Conservation (phyloP, 208 protist genomes). For the Acanthamoeba polyphaga region DNA sequence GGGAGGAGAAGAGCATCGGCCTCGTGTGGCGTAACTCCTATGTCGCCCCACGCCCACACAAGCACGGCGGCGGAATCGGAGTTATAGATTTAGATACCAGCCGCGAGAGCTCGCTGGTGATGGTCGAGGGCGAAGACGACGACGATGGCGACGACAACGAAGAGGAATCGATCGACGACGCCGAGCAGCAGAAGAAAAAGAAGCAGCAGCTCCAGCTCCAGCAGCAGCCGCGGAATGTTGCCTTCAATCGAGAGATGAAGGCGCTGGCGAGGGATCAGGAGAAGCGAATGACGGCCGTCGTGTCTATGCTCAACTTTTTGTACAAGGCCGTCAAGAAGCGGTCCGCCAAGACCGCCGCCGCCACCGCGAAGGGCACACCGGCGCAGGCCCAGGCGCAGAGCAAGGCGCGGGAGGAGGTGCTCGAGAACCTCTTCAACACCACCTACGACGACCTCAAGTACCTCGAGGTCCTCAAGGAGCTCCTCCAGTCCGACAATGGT, state of each 20-base stretch:
- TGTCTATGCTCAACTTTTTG: slow-evolving; percentile 26
- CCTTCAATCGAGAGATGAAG: not conserved
- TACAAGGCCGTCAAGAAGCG: slow-evolving; percentile 26
- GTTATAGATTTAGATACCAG: not conserved
- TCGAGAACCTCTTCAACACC: slow-evolving; percentile 50
- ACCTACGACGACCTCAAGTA: slow-evolving; percentile 68
- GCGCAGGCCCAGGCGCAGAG: not conserved
- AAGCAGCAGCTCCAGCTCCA: not conserved
- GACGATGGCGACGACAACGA: not conserved
- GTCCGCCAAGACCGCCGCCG: too few species aligned
- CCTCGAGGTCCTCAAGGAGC: slow-evolving; percentile 52
- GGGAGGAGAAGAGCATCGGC: slow-evolving; percentile 66
- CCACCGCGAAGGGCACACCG: not conserved
- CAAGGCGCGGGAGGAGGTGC: not conserved
- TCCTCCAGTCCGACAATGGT: slow-evolving; percentile 34
- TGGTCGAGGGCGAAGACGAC: slow-evolving; percentile 22
- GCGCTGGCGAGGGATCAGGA: not conserved
- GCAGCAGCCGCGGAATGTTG: not conserved
- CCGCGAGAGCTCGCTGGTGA: slow-evolving; percentile 25
- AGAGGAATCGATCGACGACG: not conserved
- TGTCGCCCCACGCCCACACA: not conserved
- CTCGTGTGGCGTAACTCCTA: slow-evolving; percentile 44
- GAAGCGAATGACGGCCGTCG: not conserved
- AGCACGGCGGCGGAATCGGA: not conserved
- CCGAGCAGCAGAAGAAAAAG: not conserved